Conservation (phyloP, 495 filamentous ascomycete species). For the Rusavskia elegans region DNA sequence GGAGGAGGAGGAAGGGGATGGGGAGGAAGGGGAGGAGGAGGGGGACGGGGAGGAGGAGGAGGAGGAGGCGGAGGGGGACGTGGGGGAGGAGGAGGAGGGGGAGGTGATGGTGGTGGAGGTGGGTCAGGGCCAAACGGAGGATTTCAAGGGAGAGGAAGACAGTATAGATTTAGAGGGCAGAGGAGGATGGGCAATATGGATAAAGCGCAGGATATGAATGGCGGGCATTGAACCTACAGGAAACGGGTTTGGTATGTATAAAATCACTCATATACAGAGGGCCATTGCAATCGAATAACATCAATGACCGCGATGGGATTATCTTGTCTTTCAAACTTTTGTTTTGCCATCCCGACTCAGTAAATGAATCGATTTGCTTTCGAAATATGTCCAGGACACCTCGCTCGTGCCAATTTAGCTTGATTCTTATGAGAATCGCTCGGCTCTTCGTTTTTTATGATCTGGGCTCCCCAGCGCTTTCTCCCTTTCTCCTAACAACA, state of each 20-base stretch:
- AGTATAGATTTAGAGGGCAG: slow-evolving; percentile 11
- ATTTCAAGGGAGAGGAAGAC: slow-evolving; percentile 10
- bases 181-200: slow-evolving; percentile 11
- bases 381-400: too few species aligned
- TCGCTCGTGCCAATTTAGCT: neutral
- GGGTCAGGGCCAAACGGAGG: slow-evolving; percentile 3
- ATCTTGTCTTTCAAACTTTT: too few species aligned
- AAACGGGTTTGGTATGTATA: too few species aligned
- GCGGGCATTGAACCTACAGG: neutral
- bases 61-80: slow-evolving; percentile 11
- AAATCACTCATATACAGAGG: too few species aligned
- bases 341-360: too few species aligned
- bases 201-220: neutral
- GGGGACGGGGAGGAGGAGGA: too few species aligned
- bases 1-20: slow-evolving; percentile 9
- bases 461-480: neutral
- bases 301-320: too few species aligned
- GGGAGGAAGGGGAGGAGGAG: slow-evolving; percentile 10
- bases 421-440: too few species aligned
- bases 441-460: neutral
- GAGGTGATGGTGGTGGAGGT: slow-evolving; percentile 11
- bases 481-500: neutral
- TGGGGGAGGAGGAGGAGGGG: slow-evolving; percentile 8
- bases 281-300: too few species aligned
- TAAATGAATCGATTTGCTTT: too few species aligned